Evolutionary conservation across 2,329 filamentous ascomycete species (phyloP).

Genomic region (Aspergillus sp.): DNA sequence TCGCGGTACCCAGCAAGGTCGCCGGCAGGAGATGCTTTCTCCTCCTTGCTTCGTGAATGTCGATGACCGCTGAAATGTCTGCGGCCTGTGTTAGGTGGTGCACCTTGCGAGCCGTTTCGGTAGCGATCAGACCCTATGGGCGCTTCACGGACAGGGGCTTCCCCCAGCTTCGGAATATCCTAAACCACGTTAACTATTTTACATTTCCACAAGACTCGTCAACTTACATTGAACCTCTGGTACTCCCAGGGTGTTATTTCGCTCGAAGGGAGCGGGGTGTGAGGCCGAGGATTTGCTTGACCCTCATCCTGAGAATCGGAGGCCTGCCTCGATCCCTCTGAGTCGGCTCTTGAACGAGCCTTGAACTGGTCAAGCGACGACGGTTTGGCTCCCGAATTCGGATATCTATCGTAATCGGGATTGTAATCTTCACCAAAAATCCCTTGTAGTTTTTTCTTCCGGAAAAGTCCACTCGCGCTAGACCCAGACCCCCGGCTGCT

Average conservation of each 20-base stretch:
- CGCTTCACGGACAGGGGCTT: slow-evolving; percentile 71
- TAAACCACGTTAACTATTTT: slow-evolving; percentile 29
- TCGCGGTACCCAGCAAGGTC: slow-evolving; percentile 53
- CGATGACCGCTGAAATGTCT: slow-evolving; percentile 49
- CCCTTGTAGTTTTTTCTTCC: slow-evolving; percentile 75
- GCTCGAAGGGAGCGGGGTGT: slow-evolving; percentile 82
- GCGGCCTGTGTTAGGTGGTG: slow-evolving; percentile 42
- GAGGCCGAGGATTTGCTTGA: slow-evolving; percentile 72
- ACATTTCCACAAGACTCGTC: background rate
- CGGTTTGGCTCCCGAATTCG: slow-evolving; percentile 28
- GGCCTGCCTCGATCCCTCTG: slow-evolving; percentile 66
- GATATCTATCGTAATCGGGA: slow-evolving; percentile 68
- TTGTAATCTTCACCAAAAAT: slow-evolving; percentile 91
- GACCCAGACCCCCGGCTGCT: slow-evolving; percentile 82
- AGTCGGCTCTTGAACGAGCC: slow-evolving; percentile 77
- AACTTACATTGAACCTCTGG: slow-evolving; percentile 74
- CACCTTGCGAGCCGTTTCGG: slow-evolving; percentile 58
- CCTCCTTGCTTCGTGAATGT: slow-evolving; percentile 59
- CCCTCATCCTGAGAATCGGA: slow-evolving; percentile 48
- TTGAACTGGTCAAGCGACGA: slow-evolving; percentile 51
- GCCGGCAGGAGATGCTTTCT: slow-evolving; percentile 43
- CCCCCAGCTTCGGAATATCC: slow-evolving; percentile 75
- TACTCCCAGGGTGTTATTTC: slow-evolving; percentile 98
- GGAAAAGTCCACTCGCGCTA: slow-evolving; percentile 66
- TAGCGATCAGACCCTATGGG: slow-evolving; percentile 69